Conservation (phyloP, 768 basidiomycete species). For the Cubamyces lactineus region DNA sequence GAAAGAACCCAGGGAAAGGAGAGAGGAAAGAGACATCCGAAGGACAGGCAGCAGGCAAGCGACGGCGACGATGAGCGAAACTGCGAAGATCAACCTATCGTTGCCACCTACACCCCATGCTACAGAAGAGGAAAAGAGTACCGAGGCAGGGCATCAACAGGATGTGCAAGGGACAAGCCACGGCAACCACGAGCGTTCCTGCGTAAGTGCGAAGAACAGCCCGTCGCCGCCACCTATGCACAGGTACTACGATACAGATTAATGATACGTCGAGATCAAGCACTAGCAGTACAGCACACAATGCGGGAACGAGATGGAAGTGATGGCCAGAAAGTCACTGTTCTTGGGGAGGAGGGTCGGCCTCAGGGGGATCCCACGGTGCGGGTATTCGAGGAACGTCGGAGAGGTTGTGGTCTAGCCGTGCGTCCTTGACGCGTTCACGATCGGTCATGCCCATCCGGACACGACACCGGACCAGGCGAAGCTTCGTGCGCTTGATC, state of each 20-base stretch:
- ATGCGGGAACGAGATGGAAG: neutral
- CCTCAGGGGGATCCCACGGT: conserved; percentile 44
- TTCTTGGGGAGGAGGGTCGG: neutral
- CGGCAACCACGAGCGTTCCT: neutral
- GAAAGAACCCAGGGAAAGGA: neutral
- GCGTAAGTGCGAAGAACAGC: too few species aligned
- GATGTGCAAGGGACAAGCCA: neutral
- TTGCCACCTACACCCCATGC: neutral
- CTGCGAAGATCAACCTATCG: too few species aligned
- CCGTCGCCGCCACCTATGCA: too few species aligned
- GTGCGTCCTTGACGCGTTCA: conserved; percentile 75
- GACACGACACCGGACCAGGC: conserved; percentile 75
- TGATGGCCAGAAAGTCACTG: neutral
- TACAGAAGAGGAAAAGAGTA: neutral
- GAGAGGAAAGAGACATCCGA: neutral
- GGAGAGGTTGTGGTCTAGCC: conserved; percentile 77
- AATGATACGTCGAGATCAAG: neutral
- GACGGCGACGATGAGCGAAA: too few species aligned
- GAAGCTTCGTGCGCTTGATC: conserved; percentile 85
- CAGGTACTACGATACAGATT: neutral
- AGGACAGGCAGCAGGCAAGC: too few species aligned
- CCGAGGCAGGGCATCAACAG: neutral
- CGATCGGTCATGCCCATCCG: conserved; percentile 77
- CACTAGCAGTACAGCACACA: conserved; percentile 7
- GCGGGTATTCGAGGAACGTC: conserved; percentile 72